phyloP scores from a whole-genome alignment of 2,329 filamentous ascomycete species.

The Botryotinia calthae region DNA sequence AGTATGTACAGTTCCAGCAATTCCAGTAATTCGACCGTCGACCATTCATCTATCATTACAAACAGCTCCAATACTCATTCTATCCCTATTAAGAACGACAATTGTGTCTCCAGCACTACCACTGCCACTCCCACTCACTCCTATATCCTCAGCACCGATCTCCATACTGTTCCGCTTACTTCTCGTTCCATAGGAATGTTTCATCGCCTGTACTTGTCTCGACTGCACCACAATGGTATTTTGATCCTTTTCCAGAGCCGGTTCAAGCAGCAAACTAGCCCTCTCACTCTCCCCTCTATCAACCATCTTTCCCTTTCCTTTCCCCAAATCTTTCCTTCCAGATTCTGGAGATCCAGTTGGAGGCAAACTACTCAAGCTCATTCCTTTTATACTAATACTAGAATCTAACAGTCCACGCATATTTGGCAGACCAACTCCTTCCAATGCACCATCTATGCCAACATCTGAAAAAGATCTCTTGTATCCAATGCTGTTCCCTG shows the following conservation, averaged over 20 bases:
- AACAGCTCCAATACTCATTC: conserved; percentile 18
- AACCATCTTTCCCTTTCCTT: conserved; percentile 10
- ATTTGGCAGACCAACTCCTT: neutral
- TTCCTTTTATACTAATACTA: conserved; percentile 10
- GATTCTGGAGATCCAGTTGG: conserved; percentile 16
- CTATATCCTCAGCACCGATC: neutral
- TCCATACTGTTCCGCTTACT: neutral
- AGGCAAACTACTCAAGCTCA: conserved; percentile 13
- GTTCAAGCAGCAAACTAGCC: neutral
- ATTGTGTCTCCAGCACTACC: neutral
- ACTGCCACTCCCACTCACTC: neutral
- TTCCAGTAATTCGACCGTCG: too few species aligned
- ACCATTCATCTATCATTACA: conserved; percentile 18
- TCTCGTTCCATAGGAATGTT: conserved; percentile 15
- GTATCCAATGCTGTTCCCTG: conserved; percentile 15
- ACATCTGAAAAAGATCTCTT: conserved; percentile 16
- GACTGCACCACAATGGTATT: neutral
- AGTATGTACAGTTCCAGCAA: neutral
- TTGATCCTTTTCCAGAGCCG: neutral
- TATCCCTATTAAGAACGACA: neutral
- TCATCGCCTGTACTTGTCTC: neutral
- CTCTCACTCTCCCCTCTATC: neutral
- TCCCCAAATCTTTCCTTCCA: neutral
- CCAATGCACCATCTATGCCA: neutral
- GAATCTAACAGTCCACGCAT: conserved; percentile 10